These are phyloP conservation scores for Mycena capillaripes DNA, from an alignment of 768 basidiomycete species.

Conservation along the genomic window DNA sequence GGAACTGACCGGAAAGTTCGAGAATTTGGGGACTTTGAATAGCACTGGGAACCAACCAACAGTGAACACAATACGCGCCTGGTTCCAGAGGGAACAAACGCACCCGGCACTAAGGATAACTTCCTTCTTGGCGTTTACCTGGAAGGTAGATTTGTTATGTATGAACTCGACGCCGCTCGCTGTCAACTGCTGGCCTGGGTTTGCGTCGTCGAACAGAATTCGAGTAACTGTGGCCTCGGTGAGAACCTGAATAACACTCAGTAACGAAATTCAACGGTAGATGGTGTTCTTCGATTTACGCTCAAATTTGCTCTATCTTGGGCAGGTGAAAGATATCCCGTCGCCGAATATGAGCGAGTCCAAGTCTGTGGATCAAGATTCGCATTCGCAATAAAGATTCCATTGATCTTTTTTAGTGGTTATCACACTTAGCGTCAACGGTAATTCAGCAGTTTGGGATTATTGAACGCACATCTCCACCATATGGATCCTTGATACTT, in stretches of 20 bases:
- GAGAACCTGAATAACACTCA: too few relatives aligned
- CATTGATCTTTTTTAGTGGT: too few relatives aligned
- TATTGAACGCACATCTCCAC: slow-evolving; percentile 49
- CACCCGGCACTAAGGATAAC: slow-evolving; percentile 64
- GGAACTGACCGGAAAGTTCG: slow-evolving; percentile 9
- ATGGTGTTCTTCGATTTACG: too few relatives aligned
- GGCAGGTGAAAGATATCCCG: slow-evolving; percentile 40
- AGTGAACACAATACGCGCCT: not conserved
- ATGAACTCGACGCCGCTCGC: not conserved
- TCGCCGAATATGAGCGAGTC: slow-evolving; percentile 46
- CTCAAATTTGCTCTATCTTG: slow-evolving; percentile 27
- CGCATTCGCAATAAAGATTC: slow-evolving; percentile 38
- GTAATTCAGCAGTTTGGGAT: too few relatives aligned
- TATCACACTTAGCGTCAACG: too few relatives aligned
- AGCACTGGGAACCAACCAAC: not conserved
- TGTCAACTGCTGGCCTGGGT: not conserved
- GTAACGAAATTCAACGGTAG: too few relatives aligned
- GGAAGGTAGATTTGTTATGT: slow-evolving; percentile 31
- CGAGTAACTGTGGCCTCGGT: slow-evolving; percentile 41
- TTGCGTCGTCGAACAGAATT: slow-evolving; percentile 41
- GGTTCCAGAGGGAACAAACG: not conserved
- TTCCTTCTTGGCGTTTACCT: slow-evolving; percentile 60
- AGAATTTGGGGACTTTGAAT: slow-evolving; percentile 19
- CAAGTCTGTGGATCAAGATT: slow-evolving; percentile 44
- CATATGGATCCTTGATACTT: slow-evolving; percentile 46